These are phyloP conservation scores for Trichophyton rubrum DNA, from an alignment of 2,329 filamentous ascomycete species.

Conservation along the genomic window DNA sequence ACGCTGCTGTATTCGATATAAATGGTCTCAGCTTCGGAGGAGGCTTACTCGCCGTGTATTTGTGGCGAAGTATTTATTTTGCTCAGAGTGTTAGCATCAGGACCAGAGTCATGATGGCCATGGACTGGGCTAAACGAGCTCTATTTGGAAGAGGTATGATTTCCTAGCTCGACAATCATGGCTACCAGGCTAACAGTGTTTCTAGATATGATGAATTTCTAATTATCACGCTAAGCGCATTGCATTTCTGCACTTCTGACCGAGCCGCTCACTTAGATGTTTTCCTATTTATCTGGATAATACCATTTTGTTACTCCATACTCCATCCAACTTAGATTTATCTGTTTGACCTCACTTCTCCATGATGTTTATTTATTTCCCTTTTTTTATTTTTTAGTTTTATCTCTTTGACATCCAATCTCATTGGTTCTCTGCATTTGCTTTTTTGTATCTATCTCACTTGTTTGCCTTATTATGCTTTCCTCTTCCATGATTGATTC, in stretches of 20 bases:
- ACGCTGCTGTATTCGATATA: slow-evolving; percentile 89
- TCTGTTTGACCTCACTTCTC: neutral
- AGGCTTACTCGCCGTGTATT: slow-evolving; percentile 82
- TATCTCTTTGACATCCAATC: neutral
- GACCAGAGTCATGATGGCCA: slow-evolving; percentile 76
- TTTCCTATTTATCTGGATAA: neutral
- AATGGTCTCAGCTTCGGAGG: slow-evolving; percentile 66
- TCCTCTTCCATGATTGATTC: neutral
- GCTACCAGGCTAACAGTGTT: neutral
- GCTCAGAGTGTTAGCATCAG: slow-evolving; percentile 90
- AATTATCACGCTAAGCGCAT: slow-evolving; percentile 10
- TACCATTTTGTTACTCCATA: neutral
- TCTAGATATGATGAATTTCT: slow-evolving; percentile 44
- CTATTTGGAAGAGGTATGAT: slow-evolving; percentile 79
- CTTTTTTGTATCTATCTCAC: neutral
- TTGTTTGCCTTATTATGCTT: neutral
- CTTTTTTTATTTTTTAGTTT: neutral
- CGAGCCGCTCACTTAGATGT: neutral
- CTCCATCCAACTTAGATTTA: neutral
- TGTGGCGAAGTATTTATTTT: slow-evolving; percentile 95
- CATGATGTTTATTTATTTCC: neutral
- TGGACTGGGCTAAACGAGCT: slow-evolving; percentile 98
- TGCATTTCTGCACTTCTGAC: neutral
- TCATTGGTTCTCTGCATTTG: neutral
- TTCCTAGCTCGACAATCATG: neutral